Conservation (phyloP, 2,329 filamentous ascomycete species). For the Claviceps purpurea region DNA sequence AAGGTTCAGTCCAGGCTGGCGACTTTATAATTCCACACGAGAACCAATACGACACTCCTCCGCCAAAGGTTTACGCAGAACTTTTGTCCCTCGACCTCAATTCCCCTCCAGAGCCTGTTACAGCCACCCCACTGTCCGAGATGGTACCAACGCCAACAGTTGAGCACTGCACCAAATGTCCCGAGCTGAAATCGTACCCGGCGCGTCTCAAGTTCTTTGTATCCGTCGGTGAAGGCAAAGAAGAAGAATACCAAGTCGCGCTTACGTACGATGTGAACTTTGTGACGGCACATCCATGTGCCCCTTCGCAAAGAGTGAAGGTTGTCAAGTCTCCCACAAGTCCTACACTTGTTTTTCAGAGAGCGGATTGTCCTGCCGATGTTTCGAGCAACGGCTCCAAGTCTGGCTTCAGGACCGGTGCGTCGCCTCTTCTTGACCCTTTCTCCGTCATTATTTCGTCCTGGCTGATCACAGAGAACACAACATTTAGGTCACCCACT, state of each 20-base stretch:
- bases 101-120: slow-evolving; percentile 28
- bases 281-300: slow-evolving; percentile 52
- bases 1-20: slow-evolving; percentile 39
- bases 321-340: slow-evolving; percentile 47
- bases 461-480: background rate
- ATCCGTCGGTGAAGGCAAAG: slow-evolving; percentile 24
- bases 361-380: slow-evolving; percentile 38
- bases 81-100: slow-evolving; percentile 38
- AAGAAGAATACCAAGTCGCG: slow-evolving; percentile 28
- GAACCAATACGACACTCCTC: slow-evolving; percentile 34
- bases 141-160: slow-evolving; percentile 25
- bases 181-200: slow-evolving; percentile 21
- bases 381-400: slow-evolving; percentile 30
- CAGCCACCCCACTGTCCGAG: slow-evolving; percentile 30
- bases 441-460: background rate
- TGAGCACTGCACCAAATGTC: slow-evolving; percentile 18
- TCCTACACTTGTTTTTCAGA: slow-evolving; percentile 36
- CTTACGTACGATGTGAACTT: slow-evolving; percentile 49
- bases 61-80: slow-evolving; percentile 33
- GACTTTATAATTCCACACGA: slow-evolving; percentile 51
- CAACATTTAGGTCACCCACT: slow-evolving; percentile 41
- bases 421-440: slow-evolving; percentile 5
- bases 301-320: slow-evolving; percentile 41
- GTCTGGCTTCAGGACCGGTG: slow-evolving; percentile 35
- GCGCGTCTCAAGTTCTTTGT: slow-evolving; percentile 23